Evolutionary conservation across 495 filamentous ascomycete species (phyloP).

Genomic region (Penicillium lividum): DNA sequence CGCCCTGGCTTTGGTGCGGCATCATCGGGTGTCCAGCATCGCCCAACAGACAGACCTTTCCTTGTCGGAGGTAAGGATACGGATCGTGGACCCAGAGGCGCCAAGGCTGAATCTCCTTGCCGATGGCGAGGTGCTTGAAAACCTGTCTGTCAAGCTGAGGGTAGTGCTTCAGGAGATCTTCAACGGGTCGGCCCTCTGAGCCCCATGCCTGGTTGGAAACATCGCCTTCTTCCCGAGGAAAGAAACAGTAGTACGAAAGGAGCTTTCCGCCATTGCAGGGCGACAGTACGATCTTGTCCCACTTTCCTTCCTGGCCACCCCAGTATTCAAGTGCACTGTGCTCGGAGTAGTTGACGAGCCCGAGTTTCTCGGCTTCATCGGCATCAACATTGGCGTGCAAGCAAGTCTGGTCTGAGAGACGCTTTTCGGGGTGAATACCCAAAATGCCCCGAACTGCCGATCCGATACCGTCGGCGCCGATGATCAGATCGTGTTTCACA

Average conservation of each 20-base stretch:
- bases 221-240: slow-evolving; percentile 45
- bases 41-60: slow-evolving; percentile 39
- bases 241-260: slow-evolving; percentile 54
- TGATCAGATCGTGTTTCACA: slow-evolving; percentile 39
- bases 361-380: slow-evolving; percentile 42
- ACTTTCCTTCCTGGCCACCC: slow-evolving; percentile 51
- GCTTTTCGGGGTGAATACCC: slow-evolving; percentile 46
- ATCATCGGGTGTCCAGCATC: slow-evolving; percentile 52
- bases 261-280: slow-evolving; percentile 50
- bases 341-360: slow-evolving; percentile 45
- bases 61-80: slow-evolving; percentile 38
- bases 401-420: slow-evolving; percentile 47
- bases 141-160: slow-evolving; percentile 46
- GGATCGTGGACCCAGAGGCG: slow-evolving; percentile 51
- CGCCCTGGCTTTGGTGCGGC: slow-evolving; percentile 54
- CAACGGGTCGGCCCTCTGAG: slow-evolving; percentile 33
- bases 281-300: slow-evolving; percentile 51
- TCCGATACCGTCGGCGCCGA: slow-evolving; percentile 49
- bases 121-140: slow-evolving; percentile 38
- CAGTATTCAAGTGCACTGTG: slow-evolving; percentile 50
- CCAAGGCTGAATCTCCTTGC: slow-evolving; percentile 50
- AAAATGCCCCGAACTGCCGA: slow-evolving; percentile 44
- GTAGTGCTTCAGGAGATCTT: slow-evolving; percentile 48
- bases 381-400: slow-evolving; percentile 47
- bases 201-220: slow-evolving; percentile 46